These are phyloP conservation scores for Byssothecium circinans DNA, from an alignment of 2,329 filamentous ascomycete genomes.

Conservation along the genomic window DNA sequence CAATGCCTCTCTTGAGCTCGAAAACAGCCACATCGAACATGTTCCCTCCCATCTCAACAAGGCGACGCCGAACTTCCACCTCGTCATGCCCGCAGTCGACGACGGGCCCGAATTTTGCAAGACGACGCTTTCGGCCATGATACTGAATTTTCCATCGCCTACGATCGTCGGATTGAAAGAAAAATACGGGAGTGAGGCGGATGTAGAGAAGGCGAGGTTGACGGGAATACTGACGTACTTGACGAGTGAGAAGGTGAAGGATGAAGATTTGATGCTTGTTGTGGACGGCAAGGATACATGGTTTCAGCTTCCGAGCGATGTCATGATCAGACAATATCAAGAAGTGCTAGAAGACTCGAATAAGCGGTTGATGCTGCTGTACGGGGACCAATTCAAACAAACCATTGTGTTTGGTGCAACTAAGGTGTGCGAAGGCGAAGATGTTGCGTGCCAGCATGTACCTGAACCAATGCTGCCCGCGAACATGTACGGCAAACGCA, in stretches of 20 bases:
- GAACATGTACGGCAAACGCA: slow-evolving; percentile 52
- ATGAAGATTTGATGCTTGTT: slow-evolving; percentile 65
- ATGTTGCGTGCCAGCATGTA: slow-evolving; percentile 56
- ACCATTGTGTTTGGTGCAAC: slow-evolving; percentile 59
- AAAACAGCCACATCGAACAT: slow-evolving; percentile 32
- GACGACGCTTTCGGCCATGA: slow-evolving; percentile 58
- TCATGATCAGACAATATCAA: slow-evolving; percentile 66
- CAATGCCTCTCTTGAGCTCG: slow-evolving; percentile 37
- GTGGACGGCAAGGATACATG: slow-evolving; percentile 66
- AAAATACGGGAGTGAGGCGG: slow-evolving; percentile 14
- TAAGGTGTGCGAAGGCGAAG: slow-evolving; percentile 55
- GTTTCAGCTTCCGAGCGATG: slow-evolving; percentile 66
- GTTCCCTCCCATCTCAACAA: slow-evolving; percentile 36
- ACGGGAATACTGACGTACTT: slow-evolving; percentile 53
- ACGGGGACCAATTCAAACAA: slow-evolving; percentile 53
- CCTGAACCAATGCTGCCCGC: slow-evolving; percentile 55
- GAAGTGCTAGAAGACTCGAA: slow-evolving; percentile 58
- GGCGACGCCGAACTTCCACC: slow-evolving; percentile 52
- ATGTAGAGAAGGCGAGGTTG: slow-evolving; percentile 51
- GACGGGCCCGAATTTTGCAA: slow-evolving; percentile 58
- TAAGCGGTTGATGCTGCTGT: slow-evolving; percentile 52
- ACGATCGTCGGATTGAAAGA: slow-evolving; percentile 54
- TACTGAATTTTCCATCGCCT: slow-evolving; percentile 62
- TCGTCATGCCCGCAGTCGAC: slow-evolving; percentile 56
- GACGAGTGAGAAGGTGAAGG: slow-evolving; percentile 50